Conservation (phyloP, 2,329 filamentous ascomycete genomes). For the Fusarium sp. region DNA sequence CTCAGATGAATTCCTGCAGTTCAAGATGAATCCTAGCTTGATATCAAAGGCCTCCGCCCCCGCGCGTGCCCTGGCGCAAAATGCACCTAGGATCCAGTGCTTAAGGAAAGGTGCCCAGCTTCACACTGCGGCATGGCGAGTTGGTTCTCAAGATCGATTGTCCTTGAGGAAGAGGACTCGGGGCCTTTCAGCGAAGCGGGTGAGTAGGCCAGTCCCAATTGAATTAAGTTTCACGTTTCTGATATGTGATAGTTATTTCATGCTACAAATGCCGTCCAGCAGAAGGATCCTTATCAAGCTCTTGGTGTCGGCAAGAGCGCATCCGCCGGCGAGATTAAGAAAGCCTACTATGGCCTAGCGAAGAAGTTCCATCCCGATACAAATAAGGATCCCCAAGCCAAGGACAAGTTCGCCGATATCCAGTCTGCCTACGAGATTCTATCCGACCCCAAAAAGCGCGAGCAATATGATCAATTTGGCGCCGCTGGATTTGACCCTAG, state of each 20-base stretch:
- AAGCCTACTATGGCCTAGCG: constrained; percentile 96
- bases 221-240: constrained; percentile 26
- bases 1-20: constrained; percentile 49
- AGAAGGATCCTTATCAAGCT: constrained; percentile 86
- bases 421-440: constrained; percentile 95
- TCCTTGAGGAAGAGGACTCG: constrained; percentile 32
- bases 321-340: constrained; percentile 92
- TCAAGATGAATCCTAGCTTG: constrained; percentile 63
- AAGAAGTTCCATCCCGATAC: constrained; percentile 99
- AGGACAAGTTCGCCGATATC: constrained; percentile 93
- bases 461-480: constrained; percentile 92
- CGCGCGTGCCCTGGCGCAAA: constrained; percentile 61
- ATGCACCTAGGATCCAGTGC: constrained; percentile 58
- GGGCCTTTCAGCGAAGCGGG: constrained; percentile 45
- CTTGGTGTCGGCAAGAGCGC: constrained; percentile 87
- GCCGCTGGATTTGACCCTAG: constrained; percentile 87
- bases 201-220: constrained; percentile 44
- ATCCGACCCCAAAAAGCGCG: constrained; percentile 91
- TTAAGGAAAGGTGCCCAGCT: constrained; percentile 56
- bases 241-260: constrained; percentile 66
- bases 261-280: constrained; percentile 66
- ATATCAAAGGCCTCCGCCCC: constrained; percentile 62
- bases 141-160: constrained; percentile 37
- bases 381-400: constrained; percentile 93
- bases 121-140: constrained; percentile 51